Conservation (phyloP, 192 early-diverging fungal species). For the Linnemannia elongata region DNA sequence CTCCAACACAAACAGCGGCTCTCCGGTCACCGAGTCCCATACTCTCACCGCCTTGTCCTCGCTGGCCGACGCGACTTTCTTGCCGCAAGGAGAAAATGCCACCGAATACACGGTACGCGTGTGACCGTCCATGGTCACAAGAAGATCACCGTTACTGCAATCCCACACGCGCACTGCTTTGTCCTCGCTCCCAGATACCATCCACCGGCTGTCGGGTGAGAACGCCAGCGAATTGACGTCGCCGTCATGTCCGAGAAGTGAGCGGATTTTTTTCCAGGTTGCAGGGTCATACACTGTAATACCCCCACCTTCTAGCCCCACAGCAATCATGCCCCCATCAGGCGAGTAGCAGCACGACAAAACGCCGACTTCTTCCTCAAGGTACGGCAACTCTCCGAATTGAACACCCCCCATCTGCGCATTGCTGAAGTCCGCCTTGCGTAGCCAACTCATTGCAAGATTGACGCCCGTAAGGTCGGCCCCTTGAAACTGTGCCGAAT, state of each 20-base stretch:
- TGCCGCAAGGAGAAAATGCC: not conserved
- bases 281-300: no score
- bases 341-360: not conserved
- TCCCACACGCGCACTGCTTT: not conserved
- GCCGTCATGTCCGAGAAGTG: not conserved
- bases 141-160: not conserved
- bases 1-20: not conserved
- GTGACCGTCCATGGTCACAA: not conserved
- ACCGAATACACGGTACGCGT: not conserved
- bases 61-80: not conserved
- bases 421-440: not conserved
- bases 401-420: not conserved
- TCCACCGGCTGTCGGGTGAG: not conserved
- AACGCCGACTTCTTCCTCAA: not conserved
- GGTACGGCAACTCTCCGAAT: not conserved
- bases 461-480: not conserved
- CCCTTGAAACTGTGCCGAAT: not conserved
- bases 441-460: not conserved
- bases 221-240: not conserved
- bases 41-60: not conserved
- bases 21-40: not conserved
- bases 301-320: no score
- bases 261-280: not conserved
- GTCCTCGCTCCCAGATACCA: constrained; percentile 4
- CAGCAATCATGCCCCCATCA: no score